A percentile compares a stretch with the other conserved stretches of the same genome.
Evolutionary conservation across 1,139 yeast species (phyloP).

Genomic region (Pichia sp.): DNA sequence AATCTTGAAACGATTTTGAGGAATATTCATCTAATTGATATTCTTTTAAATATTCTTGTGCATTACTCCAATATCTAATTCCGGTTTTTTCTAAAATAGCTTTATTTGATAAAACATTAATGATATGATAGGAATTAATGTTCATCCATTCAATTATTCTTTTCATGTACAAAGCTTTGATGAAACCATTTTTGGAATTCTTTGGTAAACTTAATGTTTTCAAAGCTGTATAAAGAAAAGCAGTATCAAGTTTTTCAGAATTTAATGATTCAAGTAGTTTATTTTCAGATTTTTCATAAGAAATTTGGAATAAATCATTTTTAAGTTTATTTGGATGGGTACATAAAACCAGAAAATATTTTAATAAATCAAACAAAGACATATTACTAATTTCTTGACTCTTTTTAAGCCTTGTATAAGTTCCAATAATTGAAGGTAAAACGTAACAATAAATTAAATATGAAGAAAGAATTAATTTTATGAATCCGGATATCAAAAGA

Average conservation of each 20-base stretch:
- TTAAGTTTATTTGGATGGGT: neutral
- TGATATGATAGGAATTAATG: neutral
- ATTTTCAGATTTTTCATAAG: neutral
- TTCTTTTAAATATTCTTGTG: neutral
- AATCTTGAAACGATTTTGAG: neutral
- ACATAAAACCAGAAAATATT: neutral
- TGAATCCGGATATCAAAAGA: constrained; percentile 23
- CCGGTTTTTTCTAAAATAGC: neutral
- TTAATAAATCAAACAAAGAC: neutral
- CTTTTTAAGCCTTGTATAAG: constrained; percentile 3
- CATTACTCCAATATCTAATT: neutral
- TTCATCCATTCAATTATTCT: constrained; percentile 13
- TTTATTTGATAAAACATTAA: neutral
- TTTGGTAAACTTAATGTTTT: constrained; percentile 7
- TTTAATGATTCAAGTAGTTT: neutral
- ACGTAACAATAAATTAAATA: constrained; percentile 18
- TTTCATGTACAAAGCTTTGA: constrained; percentile 20
- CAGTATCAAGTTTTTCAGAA: neutral
- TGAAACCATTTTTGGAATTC: constrained; percentile 14
- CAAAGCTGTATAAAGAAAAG: neutral
- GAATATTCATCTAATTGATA: neutral
- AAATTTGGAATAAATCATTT: no score
- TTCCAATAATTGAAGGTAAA: constrained; percentile 16
- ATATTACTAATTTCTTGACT: neutral
- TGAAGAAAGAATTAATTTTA: constrained; percentile 20